Conservation (phyloP, 805 yeast genomes). For the Yarrowia keelungensis region DNA sequence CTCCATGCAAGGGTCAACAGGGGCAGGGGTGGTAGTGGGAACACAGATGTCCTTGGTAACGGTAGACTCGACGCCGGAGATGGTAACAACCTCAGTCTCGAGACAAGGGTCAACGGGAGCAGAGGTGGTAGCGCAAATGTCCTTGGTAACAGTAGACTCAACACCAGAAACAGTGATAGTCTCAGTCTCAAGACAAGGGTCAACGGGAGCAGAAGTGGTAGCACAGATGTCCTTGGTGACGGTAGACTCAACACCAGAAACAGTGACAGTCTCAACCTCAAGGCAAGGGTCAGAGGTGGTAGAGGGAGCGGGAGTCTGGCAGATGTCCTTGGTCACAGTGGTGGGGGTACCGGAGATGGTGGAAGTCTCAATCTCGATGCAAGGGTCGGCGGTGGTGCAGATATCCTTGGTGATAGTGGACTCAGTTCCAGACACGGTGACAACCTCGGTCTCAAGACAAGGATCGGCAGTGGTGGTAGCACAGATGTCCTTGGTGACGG, state of each 20-base stretch:
- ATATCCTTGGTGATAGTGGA: too few species aligned
- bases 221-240: background rate
- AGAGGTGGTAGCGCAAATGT: background rate
- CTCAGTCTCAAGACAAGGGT: background rate
- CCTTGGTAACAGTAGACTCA: background rate
- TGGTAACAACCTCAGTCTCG: background rate
- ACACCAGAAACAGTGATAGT: background rate
- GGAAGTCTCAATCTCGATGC: background rate
- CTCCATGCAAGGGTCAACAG: background rate
- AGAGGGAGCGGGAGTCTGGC: too few species aligned
- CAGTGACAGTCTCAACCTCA: background rate
- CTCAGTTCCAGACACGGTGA: background rate
- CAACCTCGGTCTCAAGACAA: background rate
- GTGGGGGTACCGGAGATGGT: slow-evolving; percentile 4
- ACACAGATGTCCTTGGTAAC: background rate
- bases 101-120: background rate
- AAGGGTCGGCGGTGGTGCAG: too few species aligned
- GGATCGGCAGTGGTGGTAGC: background rate
- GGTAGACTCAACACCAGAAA: background rate
- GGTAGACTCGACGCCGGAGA: background rate
- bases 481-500: background rate
- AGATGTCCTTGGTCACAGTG: too few species aligned
- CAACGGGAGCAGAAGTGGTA: background rate
- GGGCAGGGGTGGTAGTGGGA: background rate
- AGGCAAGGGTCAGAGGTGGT: background rate